phyloP scores from a whole-genome alignment of 1,139 yeast species.

The Lodderomyces oxycetoniae region DNA sequence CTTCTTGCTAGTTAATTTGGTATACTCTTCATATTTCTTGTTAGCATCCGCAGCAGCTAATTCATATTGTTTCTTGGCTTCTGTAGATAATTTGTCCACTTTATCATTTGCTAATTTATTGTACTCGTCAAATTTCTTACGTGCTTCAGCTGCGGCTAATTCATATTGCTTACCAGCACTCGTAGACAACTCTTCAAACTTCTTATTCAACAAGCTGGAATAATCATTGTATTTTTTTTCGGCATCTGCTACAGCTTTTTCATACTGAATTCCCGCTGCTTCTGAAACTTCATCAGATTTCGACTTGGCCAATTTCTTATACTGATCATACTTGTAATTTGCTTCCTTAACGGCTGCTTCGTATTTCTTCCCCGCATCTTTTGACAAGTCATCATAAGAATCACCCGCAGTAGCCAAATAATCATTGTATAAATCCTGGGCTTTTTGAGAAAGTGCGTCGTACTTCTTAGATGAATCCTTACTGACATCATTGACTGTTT shows the following conservation, averaged over 20 bases:
- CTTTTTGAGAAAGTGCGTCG: slow-evolving; percentile 6
- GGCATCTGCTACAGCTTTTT: slow-evolving; percentile 11
- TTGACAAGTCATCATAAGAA: slow-evolving; percentile 6
- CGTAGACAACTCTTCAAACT: slow-evolving; percentile 3
- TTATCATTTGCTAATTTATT: slow-evolving; percentile 2
- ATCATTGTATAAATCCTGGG: slow-evolving; percentile 6
- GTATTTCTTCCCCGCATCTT: slow-evolving; percentile 7
- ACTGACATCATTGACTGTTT: slow-evolving; percentile 2
- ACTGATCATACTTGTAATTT: slow-evolving; percentile 8
- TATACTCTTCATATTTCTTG: slow-evolving; percentile 5
- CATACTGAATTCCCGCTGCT: slow-evolving; percentile 10
- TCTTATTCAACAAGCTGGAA: slow-evolving; percentile 9
- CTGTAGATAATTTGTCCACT: slow-evolving; percentile 3
- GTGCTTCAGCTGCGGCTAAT: slow-evolving; percentile 9
- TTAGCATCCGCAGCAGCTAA: slow-evolving; percentile 6
- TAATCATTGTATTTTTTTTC: slow-evolving; percentile 7
- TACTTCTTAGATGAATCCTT: slow-evolving; percentile 2
- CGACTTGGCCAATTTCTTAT: slow-evolving; percentile 7
- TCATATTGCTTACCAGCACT: slow-evolving; percentile 6
- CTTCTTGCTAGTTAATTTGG: slow-evolving; percentile 7
- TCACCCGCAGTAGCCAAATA: slow-evolving; percentile 5
- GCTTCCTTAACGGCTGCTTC: slow-evolving; percentile 8
- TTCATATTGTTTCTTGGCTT: slow-evolving; percentile 6
- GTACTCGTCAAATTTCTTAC: slow-evolving; percentile 5
- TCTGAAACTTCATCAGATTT: slow-evolving; percentile 10